These are phyloP conservation scores for Chaetomium sp. DNA, from an alignment of 2,329 filamentous ascomycete species.

Conservation along the genomic window DNA sequence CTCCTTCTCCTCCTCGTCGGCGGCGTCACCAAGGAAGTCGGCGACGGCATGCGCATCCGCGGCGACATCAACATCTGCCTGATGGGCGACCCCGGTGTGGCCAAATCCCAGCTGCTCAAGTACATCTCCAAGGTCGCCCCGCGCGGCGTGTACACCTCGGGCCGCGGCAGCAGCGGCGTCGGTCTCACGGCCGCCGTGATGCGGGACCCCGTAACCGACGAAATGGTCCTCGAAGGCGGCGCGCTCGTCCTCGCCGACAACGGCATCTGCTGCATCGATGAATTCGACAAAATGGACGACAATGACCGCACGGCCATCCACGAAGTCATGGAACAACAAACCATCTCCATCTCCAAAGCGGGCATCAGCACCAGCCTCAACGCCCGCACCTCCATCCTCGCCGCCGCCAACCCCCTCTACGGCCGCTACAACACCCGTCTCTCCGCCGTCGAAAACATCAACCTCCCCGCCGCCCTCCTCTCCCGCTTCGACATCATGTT, in stretches of 20 bases:
- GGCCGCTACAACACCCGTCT: conserved; percentile 97
- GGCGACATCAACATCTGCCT: conserved; percentile 98
- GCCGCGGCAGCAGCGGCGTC: conserved; percentile 73
- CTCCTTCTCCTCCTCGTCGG: conserved; percentile 91
- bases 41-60: conserved; percentile 97
- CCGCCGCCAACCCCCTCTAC: conserved; percentile 94
- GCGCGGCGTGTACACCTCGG: conserved; percentile 79
- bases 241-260: conserved; percentile 76
- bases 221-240: conserved; percentile 77
- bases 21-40: conserved; percentile 93
- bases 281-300: conserved; percentile 88
- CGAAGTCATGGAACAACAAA: conserved; percentile 86
- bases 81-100: conserved; percentile 99
- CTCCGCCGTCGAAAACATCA: conserved; percentile 98
- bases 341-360: conserved; percentile 75
- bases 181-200: conserved; percentile 78
- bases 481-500: conserved; percentile 98
- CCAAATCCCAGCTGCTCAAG: conserved; percentile 96
- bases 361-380: conserved; percentile 75
- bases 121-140: conserved; percentile 98
- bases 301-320: conserved; percentile 76
- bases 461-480: conserved; percentile 90
- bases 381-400: conserved; percentile 89
- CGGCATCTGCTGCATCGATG: conserved; percentile 79
- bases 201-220: conserved; percentile 75